Conservation (phyloP, 179 eudicot species). For the Silene coronaria region DNA sequence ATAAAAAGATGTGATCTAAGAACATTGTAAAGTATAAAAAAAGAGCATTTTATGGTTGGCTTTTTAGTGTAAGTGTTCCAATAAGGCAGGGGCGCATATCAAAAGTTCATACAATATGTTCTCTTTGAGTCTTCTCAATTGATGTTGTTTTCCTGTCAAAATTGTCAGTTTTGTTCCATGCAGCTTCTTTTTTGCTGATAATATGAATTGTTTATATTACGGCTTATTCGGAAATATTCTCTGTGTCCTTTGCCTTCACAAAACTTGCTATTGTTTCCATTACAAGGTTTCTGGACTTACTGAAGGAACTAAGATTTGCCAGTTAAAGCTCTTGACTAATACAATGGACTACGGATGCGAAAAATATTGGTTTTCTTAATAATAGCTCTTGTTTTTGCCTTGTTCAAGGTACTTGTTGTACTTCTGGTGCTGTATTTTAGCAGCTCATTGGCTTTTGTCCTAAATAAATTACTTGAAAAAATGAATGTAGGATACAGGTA, state of each 20-base stretch:
- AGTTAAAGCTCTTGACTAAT: background rate
- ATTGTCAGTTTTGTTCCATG: constrained; percentile 18
- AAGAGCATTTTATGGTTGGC: constrained; percentile 20
- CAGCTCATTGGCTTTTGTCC: background rate
- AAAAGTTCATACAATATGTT: constrained; percentile 21
- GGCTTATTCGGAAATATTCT: background rate
- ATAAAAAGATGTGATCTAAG: constrained; percentile 31
- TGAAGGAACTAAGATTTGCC: background rate
- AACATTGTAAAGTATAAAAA: constrained; percentile 29
- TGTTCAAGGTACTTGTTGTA: too few relatives aligned
- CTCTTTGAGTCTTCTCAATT: constrained; percentile 17
- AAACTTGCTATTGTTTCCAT: background rate
- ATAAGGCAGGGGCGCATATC: constrained; percentile 20
- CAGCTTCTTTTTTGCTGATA: constrained; percentile 8
- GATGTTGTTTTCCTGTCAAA: constrained; percentile 21
- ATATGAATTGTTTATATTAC: constrained; percentile 9
- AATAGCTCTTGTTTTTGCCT: too few relatives aligned
- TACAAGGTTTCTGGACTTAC: background rate
- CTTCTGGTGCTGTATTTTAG: background rate
- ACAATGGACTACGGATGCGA: too few relatives aligned
- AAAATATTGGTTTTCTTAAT: too few relatives aligned
- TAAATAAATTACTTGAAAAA: background rate
- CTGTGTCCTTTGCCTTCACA: background rate
- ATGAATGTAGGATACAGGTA: background rate
- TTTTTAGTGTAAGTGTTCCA: constrained; percentile 21